Base-by-base conservation (phyloP, 2,329 filamentous ascomycete genomes). In the Biscogniauxia sp. region DNA sequence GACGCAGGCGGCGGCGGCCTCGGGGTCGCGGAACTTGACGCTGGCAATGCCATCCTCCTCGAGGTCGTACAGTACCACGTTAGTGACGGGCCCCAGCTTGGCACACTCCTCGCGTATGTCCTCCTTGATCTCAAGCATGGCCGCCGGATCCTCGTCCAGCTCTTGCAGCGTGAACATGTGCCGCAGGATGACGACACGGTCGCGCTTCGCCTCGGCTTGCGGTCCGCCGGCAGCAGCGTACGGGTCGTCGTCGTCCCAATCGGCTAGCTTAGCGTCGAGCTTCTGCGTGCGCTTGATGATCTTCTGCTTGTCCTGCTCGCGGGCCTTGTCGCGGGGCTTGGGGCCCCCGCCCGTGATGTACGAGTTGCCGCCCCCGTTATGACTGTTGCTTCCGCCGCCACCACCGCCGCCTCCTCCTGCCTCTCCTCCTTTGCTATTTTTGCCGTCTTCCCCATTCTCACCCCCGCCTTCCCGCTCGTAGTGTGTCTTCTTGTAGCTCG, bases 231-330 rank as follows among this genome's bases (percentile, higher is more conserved):
- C 28, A 13, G 7, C 28, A 2, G 28, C 28, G 28, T 78, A 84
- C 25, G 89, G 84, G 58, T 94, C 89, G 73, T 98, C 93, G 71
- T 97, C 94, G 71, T 92, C 91, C 95, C 95, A 99, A 75, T 98
- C 93, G 3, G 93, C 90, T 37, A 98, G 85, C 77, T 94, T 93
- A 54, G 92, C 94, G 70, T 94, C 92, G 69, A 98, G 82, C 74
- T 94, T 95, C 74, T 97, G 91, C 0, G 92, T 94, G 76, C 93
- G 93, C 76, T 88, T 90, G 73, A 96, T 96, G 61, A 96, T 90
- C 78, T 96, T 96, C 74, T 90, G 88, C 76, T 94, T 91, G 65
- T 96, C 92, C 64, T 86, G 86, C 68, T 84, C 81, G 66, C 85
- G 70, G 59, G 69, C 66, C 53, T 76, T 76, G 63, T 83, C 80